Base-by-base conservation (phyloP, 345 rosid species). In the Ailanthus altissimus region DNA sequence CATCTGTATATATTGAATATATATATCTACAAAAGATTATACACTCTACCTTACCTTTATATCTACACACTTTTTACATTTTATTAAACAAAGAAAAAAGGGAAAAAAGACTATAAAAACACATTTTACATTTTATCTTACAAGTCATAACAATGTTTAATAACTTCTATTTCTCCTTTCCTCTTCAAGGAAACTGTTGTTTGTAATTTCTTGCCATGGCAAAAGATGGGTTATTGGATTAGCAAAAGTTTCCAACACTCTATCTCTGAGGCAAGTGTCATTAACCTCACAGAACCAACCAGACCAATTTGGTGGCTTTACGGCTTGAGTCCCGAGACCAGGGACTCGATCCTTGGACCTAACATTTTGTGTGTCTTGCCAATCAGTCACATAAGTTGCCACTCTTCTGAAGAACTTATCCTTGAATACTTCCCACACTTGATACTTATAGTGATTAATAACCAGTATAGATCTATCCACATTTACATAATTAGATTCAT, bases 361-460 rank as follows among this genome's bases (percentile, higher is more conserved):
- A 0, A 77, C 92, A 58, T 93, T 93, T 51, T 88, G 83, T 1
- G 87, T 88, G 28, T 91, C 84, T 68, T 87, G 89, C 98, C 98
- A 93, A 85, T 94, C 98, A 7, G 86, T 91, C 72, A 94, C 98
- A 51, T 93, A 93, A 0, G 97, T 90, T 46, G 98, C 97, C 20
- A 94, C 98, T 69, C 98, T 88, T 84, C 97, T 77, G 16, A 84
- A 83, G 77, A 94, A 93, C 81, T 94, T 94, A 82, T 94, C 92
- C 78, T 91, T 93, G 61, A 94, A 90, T 85, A 93, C 97, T 6
- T 93, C 95, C 98, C 98, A 94, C 0, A 90, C 97, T 47, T 94
- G 97, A 75, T 87, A 93, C 75, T 94, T 93, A 47, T 94, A 94
- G 75, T 94, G 97, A 26, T 94, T 94, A 36, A 93, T 85, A 26